A percentile compares a stretch with the other conserved stretches of the same genome.
phyloP scores from a whole-genome alignment of 352 stramenopile genomes.

The Phytophthora crassamura region DNA sequence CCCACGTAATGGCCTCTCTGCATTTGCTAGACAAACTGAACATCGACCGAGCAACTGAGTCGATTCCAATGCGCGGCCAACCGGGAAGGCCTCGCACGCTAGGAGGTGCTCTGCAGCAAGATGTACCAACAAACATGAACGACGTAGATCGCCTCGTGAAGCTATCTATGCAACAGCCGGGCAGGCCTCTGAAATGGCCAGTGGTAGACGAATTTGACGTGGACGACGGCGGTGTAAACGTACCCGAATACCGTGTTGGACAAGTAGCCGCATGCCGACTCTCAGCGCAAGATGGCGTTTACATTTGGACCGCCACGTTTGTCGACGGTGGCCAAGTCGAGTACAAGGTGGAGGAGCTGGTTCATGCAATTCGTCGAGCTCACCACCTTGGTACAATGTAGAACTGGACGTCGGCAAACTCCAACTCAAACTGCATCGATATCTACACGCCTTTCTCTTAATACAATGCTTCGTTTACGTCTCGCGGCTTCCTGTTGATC shows the following conservation, averaged over 20 bases:
- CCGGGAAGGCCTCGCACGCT: background rate
- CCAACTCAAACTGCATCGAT: too few species aligned
- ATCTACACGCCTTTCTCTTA: background rate
- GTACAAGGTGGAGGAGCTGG: slow-evolving; percentile 12
- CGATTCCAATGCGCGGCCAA: slow-evolving; percentile 3
- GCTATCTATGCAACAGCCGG: slow-evolving; percentile 1
- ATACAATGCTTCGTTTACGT: background rate
- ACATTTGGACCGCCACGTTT: slow-evolving; percentile 9
- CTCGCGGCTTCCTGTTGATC: too few species aligned
- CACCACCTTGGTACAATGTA: too few species aligned
- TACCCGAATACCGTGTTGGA: slow-evolving; percentile 1
- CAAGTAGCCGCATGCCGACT: slow-evolving; percentile 12
- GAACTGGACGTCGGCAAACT: too few species aligned
- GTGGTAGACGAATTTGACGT: slow-evolving; percentile 11
- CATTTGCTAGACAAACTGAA: slow-evolving; percentile 11
- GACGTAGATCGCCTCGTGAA: background rate
- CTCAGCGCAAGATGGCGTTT: slow-evolving; percentile 4
- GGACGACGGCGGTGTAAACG: background rate
- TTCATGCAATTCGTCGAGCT: slow-evolving; percentile 2
- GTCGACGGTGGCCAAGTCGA: background rate
- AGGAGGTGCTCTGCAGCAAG: background rate
- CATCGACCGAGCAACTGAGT: background rate
- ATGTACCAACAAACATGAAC: background rate
- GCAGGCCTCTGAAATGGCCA: slow-evolving; percentile 5
- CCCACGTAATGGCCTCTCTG: slow-evolving; percentile 8